Conservation (phyloP, 106 monocot genomes). For the Phalaenopsis aphrodite region DNA sequence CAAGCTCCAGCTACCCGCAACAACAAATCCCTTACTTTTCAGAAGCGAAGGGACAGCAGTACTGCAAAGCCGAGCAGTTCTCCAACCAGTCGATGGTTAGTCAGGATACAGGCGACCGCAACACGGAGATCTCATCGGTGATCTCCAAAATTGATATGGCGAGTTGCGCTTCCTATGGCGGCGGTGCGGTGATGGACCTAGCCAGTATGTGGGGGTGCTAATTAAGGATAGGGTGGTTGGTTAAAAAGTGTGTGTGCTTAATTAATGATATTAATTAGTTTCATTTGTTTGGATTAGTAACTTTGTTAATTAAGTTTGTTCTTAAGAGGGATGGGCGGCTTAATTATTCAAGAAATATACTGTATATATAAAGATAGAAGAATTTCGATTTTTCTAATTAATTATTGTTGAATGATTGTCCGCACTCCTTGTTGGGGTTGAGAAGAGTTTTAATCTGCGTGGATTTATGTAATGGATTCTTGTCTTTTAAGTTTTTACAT, state of each 20-base stretch:
- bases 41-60: constrained; percentile 7
- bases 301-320: not conserved
- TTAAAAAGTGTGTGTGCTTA: not conserved
- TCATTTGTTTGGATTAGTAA: not conserved
- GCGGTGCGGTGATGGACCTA: not conserved
- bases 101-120: constrained; percentile 57
- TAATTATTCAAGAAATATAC: not conserved
- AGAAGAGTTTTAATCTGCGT: no score
- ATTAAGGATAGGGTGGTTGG: not conserved
- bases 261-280: not conserved
- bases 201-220: not conserved
- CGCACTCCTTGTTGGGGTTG: no score
- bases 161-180: constrained; percentile 4
- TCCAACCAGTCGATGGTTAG: constrained; percentile 47
- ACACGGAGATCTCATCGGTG: constrained; percentile 62
- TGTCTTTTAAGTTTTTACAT: no score
- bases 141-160: not conserved
- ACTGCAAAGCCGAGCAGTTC: constrained; percentile 55
- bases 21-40: not conserved
- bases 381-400: not conserved
- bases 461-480: no score
- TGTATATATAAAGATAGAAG: not conserved
- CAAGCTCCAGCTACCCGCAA: not conserved
- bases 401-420: not conserved
- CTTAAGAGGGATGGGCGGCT: not conserved